Conservation (phyloP, 2,329 filamentous ascomycete genomes). For the Scolecobasidium constrictum region DNA sequence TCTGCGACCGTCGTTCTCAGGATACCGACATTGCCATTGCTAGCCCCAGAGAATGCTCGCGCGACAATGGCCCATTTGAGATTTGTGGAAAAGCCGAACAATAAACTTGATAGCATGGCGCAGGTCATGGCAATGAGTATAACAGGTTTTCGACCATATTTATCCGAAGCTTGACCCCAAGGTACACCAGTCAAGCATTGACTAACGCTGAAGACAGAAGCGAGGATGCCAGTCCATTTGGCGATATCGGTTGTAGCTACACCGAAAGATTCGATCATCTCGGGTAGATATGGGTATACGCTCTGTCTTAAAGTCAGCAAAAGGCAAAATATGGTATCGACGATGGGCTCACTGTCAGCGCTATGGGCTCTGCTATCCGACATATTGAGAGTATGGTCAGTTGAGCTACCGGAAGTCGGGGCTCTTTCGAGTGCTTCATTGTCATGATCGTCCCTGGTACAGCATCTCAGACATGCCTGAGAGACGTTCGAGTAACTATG, state of each 20-base stretch:
- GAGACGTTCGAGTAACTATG: neutral
- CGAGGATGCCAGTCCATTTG: constrained; percentile 75
- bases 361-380: constrained; percentile 84
- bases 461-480: neutral
- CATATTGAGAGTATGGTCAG: constrained; percentile 57
- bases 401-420: constrained; percentile 25
- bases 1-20: constrained; percentile 87
- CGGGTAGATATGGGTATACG: constrained; percentile 86
- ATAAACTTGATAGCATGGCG: constrained; percentile 70
- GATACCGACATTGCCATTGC: constrained; percentile 80
- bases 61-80: constrained; percentile 70
- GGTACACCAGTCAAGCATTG: constrained; percentile 75
- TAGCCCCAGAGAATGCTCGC: constrained; percentile 65
- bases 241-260: constrained; percentile 28
- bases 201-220: constrained; percentile 67
- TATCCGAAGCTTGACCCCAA: constrained; percentile 77
- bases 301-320: constrained; percentile 21
- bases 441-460: neutral
- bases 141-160: constrained; percentile 74
- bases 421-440: neutral
- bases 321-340: neutral
- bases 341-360: constrained; percentile 37
- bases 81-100: constrained; percentile 76
- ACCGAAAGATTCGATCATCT: constrained; percentile 30
- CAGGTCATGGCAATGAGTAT: constrained; percentile 60